Conservation (phyloP, 179 eudicot species). For the Silene vulgaris region DNA sequence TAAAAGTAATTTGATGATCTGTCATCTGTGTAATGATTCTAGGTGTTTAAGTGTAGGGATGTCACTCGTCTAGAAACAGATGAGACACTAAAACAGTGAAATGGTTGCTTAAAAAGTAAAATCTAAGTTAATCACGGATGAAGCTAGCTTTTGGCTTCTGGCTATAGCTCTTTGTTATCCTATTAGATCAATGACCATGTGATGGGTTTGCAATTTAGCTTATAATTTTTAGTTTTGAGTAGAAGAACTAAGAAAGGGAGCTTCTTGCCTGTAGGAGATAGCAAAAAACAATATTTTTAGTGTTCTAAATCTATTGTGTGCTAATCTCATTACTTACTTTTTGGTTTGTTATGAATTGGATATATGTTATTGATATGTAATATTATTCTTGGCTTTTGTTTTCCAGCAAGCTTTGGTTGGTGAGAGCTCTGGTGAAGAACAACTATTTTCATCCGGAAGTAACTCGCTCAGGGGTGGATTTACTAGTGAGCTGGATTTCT, state of each 20-base stretch:
- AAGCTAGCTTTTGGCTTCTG: neutral
- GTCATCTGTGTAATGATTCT: neutral
- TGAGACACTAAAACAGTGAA: neutral
- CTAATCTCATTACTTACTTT: neutral
- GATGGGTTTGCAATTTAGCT: neutral
- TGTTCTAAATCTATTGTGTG: neutral
- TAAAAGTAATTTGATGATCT: neutral
- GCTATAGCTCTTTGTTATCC: neutral
- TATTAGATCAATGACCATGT: neutral
- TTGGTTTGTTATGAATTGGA: neutral
- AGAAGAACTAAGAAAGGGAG: neutral
- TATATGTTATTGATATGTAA: neutral
- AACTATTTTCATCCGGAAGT: constrained; percentile 73
- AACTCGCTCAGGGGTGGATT: constrained; percentile 38
- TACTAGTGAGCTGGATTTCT: constrained; percentile 55
- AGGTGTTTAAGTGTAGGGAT: neutral
- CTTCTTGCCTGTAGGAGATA: neutral
- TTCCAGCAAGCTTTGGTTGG: constrained; percentile 94
- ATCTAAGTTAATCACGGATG: neutral
- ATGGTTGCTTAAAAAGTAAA: neutral
- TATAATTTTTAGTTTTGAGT: neutral
- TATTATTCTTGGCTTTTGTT: constrained; percentile 12
- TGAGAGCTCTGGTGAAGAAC: constrained; percentile 85
- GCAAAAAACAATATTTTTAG: neutral
- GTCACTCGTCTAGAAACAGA: neutral